These are phyloP conservation scores for Scleroderma bovista DNA, from an alignment of 768 basidiomycete genomes.

Conservation along the genomic window DNA sequence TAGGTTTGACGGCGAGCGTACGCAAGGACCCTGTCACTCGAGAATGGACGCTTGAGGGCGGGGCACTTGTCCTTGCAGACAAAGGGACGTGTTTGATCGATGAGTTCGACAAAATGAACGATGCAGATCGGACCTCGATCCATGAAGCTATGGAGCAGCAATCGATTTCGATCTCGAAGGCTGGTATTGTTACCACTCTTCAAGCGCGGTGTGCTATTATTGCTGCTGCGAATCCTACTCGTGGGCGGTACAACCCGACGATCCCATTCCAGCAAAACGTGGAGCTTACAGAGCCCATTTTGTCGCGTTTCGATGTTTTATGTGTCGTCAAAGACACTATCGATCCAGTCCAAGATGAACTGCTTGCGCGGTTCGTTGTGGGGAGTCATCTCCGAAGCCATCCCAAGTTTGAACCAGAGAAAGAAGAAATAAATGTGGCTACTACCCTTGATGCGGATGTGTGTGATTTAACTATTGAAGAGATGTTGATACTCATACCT, in stretches of 20 bases:
- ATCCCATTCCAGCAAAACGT: slow-evolving; percentile 99
- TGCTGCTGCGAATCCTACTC: slow-evolving; percentile 95
- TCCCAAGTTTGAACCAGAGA: slow-evolving; percentile 81
- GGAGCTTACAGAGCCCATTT: slow-evolving; percentile 94
- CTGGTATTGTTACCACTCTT: slow-evolving; percentile 96
- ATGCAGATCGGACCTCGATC: slow-evolving; percentile 94
- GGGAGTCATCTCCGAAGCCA: slow-evolving; percentile 94
- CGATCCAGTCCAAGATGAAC: slow-evolving; percentile 94
- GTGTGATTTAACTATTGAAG: slow-evolving; percentile 26
- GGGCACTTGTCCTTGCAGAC: slow-evolving; percentile 96
- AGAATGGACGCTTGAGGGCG: slow-evolving; percentile 99
- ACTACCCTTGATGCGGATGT: slow-evolving; percentile 89
- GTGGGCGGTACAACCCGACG: slow-evolving; percentile 96
- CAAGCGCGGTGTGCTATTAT: slow-evolving; percentile 97
- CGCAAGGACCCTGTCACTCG: slow-evolving; percentile 95
- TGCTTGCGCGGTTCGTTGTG: slow-evolving; percentile 96
- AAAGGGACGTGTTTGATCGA: slow-evolving; percentile 98
- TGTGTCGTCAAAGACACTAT: slow-evolving; percentile 98
- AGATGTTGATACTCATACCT: slow-evolving; percentile 8
- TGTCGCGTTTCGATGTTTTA: slow-evolving; percentile 96
- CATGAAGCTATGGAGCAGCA: slow-evolving; percentile 99
- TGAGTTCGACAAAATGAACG: slow-evolving; percentile 99
- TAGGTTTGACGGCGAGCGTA: slow-evolving; percentile 98
- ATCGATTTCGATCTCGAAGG: slow-evolving; percentile 97
- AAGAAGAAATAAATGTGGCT: slow-evolving; percentile 91